Conservation (phyloP, 2,329 filamentous ascomycete species). For the Verticillium dahliae region DNA sequence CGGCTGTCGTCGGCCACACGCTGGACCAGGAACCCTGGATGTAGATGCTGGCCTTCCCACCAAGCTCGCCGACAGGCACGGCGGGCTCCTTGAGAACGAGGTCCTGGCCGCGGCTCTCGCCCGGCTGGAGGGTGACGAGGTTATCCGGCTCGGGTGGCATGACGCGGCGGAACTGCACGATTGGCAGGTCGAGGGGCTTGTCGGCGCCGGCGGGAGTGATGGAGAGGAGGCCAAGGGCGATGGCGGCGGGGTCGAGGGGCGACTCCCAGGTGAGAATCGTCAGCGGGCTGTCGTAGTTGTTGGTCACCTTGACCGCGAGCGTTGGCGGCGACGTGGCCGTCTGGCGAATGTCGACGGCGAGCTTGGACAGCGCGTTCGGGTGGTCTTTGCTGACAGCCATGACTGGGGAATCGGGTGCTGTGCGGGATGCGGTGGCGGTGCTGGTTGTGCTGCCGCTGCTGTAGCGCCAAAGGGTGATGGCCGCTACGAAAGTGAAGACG, state of each 20-base stretch:
- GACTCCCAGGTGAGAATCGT: constrained; percentile 36
- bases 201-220: constrained; percentile 27
- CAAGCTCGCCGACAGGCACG: constrained; percentile 26
- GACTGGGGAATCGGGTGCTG: not conserved
- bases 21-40: constrained; percentile 31
- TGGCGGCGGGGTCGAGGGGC: constrained; percentile 34
- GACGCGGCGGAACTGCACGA: constrained; percentile 28
- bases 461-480: constrained; percentile 1
- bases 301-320: constrained; percentile 30
- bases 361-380: constrained; percentile 9
- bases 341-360: constrained; percentile 27
- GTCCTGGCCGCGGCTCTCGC: constrained; percentile 24
- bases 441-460: constrained; percentile 3
- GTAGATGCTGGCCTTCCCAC: constrained; percentile 22
- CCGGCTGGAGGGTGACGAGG: constrained; percentile 30
- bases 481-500: constrained; percentile 1
- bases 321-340: constrained; percentile 25
- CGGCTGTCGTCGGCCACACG: constrained; percentile 22
- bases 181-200: constrained; percentile 26
- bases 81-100: constrained; percentile 28
- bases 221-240: constrained; percentile 33
- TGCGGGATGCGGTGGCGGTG: not conserved
- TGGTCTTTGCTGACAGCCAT: not conserved
- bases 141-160: constrained; percentile 32
- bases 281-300: constrained; percentile 28